A percentile compares a stretch with the other conserved stretches of the same genome.
phyloP scores from a whole-genome alignment of 805 yeast species.

The Yarrowia porcina region DNA sequence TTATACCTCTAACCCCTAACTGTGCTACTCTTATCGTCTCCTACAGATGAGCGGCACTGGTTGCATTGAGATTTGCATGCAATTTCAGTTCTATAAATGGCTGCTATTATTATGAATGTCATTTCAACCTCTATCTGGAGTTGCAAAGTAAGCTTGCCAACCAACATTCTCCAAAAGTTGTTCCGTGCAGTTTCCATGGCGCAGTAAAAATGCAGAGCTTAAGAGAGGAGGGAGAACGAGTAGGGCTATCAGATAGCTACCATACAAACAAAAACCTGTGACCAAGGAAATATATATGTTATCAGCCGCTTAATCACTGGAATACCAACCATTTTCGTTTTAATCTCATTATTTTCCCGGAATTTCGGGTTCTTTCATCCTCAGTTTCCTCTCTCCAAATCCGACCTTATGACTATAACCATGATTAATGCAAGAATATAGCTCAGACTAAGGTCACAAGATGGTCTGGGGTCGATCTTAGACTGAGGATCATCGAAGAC shows the following conservation, averaged over 20 bases:
- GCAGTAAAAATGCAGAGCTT: background rate
- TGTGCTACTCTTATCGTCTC: too few species aligned
- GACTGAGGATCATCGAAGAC: background rate
- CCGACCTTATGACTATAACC: background rate
- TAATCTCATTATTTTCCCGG: too few species aligned
- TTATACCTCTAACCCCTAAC: too few species aligned
- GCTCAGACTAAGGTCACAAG: background rate
- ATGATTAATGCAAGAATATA: background rate
- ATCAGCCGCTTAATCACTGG: too few species aligned
- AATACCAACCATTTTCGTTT: too few species aligned
- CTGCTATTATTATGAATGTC: background rate
- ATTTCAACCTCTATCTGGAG: background rate
- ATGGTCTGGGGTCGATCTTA: background rate
- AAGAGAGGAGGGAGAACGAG: too few species aligned
- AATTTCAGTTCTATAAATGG: background rate
- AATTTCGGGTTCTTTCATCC: too few species aligned
- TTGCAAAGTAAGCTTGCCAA: background rate
- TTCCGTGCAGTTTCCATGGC: conserved; percentile 5
- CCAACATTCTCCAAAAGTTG: background rate
- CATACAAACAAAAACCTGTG: too few species aligned
- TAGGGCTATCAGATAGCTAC: too few species aligned
- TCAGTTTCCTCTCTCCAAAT: too few species aligned
- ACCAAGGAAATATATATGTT: too few species aligned
- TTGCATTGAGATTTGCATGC: background rate
- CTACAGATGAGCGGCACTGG: too few species aligned